phyloP scores from a whole-genome alignment of 768 basidiomycete genomes.

The Hygrocybe punicea region DNA sequence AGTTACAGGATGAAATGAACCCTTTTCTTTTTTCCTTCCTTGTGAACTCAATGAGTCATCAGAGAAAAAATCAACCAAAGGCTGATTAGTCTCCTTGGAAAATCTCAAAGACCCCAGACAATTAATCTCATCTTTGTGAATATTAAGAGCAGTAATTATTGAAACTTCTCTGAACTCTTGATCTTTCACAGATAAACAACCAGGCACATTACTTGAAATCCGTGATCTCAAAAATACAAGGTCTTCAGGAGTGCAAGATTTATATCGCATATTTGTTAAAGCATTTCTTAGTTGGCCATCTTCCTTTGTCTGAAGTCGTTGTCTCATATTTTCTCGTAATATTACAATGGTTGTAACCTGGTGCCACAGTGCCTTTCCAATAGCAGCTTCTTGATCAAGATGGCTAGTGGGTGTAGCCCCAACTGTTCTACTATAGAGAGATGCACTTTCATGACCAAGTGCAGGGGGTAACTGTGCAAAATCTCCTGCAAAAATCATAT shows the following conservation, averaged over 20 bases:
- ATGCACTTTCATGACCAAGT: conserved; percentile 5
- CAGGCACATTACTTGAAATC: conserved; percentile 15
- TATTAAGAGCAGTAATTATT: conserved; percentile 39
- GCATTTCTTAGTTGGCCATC: conserved; percentile 17
- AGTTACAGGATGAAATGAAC: not conserved
- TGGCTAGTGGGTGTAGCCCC: not conserved
- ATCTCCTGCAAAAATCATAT: conserved; percentile 39
- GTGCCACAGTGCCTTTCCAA: conserved; percentile 31
- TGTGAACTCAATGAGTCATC: conserved; percentile 13
- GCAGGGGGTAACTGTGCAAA: conserved; percentile 34
- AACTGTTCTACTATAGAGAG: conserved; percentile 15
- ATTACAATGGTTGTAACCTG: conserved; percentile 32
- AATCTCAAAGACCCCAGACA: conserved; percentile 28
- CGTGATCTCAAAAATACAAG: conserved; percentile 31
- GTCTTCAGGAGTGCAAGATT: conserved; percentile 38
- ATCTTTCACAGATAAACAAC: conserved; percentile 9
- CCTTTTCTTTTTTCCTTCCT: not conserved
- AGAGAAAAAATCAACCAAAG: conserved; percentile 24
- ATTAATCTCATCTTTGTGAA: conserved; percentile 39
- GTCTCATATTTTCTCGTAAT: conserved; percentile 33
- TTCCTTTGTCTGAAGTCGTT: conserved; percentile 11
- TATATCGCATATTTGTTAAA: conserved; percentile 28
- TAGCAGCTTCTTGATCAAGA: conserved; percentile 12
- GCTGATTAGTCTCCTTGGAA: conserved; percentile 29
- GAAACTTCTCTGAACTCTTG: conserved; percentile 32